Evolutionary conservation across 2,329 filamentous ascomycete species (phyloP).

Genomic region (Cryphonectria japonica): DNA sequence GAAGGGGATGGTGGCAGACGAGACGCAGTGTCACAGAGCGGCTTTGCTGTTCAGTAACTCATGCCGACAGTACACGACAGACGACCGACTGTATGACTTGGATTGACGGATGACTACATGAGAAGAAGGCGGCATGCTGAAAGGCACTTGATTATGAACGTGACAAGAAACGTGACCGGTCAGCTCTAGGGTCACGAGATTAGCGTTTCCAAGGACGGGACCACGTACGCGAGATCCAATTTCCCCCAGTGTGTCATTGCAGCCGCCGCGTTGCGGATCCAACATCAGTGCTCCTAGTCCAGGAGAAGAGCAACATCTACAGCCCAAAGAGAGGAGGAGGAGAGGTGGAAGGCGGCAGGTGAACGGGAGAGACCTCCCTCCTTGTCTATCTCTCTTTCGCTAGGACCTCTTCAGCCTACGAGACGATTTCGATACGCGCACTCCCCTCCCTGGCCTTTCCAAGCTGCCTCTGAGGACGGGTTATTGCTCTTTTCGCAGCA

Average conservation of each 20-base stretch:
- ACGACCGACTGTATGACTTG: constrained; percentile 21
- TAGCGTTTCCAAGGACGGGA: constrained; percentile 19
- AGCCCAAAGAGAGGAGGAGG: neutral
- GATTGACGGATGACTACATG: constrained; percentile 27
- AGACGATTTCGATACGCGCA: neutral
- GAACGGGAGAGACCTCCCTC: neutral
- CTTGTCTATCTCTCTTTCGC: constrained; percentile 5
- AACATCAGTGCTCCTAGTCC: neutral
- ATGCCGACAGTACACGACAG: constrained; percentile 27
- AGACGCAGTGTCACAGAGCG: constrained; percentile 24
- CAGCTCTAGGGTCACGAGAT: constrained; percentile 24
- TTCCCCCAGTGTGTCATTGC: constrained; percentile 28
- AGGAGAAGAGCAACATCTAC: neutral
- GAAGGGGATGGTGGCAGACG: constrained; percentile 17
- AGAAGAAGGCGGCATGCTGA: constrained; percentile 27
- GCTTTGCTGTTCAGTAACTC: constrained; percentile 24
- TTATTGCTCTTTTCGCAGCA: constrained; percentile 11
- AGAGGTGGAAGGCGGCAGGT: constrained; percentile 2
- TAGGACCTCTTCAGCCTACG: neutral
- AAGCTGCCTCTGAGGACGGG: neutral
- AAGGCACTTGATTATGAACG: constrained; percentile 28
- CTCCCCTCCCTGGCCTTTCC: neutral
- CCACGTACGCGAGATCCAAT: constrained; percentile 25
- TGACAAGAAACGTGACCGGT: constrained; percentile 30
- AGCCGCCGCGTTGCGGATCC: constrained; percentile 28